These are phyloP conservation scores for Noccaea caerulescens DNA, from an alignment of 345 rosid genomes.

Conservation along the genomic window DNA sequence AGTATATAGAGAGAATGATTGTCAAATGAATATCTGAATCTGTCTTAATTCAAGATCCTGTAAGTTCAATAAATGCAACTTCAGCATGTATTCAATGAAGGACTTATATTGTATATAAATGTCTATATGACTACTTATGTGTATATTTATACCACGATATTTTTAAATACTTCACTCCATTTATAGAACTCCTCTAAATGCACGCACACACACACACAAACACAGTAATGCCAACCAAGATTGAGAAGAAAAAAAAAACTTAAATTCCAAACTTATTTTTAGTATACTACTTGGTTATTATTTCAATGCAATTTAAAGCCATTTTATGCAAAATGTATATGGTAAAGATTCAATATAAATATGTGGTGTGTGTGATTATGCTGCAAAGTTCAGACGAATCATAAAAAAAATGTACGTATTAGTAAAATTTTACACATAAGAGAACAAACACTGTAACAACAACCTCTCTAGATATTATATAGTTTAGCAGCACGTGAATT, in stretches of 20 bases:
- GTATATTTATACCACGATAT: slow-evolving; percentile 10
- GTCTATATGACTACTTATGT: slow-evolving; percentile 10
- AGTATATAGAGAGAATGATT: slow-evolving; percentile 41
- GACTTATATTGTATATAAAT: slow-evolving; percentile 24
- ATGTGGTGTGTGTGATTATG: slow-evolving; percentile 22
- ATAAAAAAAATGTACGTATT: neutral
- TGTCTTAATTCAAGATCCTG: slow-evolving; percentile 41
- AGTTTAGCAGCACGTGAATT: slow-evolving; percentile 72
- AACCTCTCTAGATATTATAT: slow-evolving; percentile 47
- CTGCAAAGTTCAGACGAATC: slow-evolving; percentile 30
- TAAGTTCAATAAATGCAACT: slow-evolving; percentile 62
- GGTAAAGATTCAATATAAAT: slow-evolving; percentile 4
- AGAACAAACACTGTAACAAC: slow-evolving; percentile 64
- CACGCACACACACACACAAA: slow-evolving; percentile 38
- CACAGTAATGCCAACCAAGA: slow-evolving; percentile 37
- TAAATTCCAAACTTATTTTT: neutral
- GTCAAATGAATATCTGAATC: slow-evolving; percentile 47
- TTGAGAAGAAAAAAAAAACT: neutral
- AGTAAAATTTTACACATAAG: slow-evolving; percentile 40
- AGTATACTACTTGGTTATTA: slow-evolving; percentile 4
- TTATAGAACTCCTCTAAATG: slow-evolving; percentile 40
- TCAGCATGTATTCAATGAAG: slow-evolving; percentile 50
- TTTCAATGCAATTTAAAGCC: slow-evolving; percentile 1
- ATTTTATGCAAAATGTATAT: slow-evolving; percentile 28
- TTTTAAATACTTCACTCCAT: slow-evolving; percentile 23